These are phyloP conservation scores for Rhodofomes roseus DNA, from an alignment of 1,284 basidiomycete genomes.

Conservation along the genomic window DNA sequence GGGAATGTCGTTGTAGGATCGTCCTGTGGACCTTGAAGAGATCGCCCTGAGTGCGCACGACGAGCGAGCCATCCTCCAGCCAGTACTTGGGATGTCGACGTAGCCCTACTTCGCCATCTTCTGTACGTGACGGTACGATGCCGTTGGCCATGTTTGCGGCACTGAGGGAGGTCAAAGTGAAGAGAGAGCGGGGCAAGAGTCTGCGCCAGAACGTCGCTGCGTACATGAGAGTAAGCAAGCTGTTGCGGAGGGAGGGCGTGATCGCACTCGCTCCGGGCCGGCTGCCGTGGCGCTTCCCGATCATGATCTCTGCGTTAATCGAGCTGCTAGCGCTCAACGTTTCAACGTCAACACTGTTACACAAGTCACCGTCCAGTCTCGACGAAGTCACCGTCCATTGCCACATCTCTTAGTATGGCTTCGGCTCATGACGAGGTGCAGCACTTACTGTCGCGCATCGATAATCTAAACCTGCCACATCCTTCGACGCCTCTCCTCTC, in stretches of 20 bases:
- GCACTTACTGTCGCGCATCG: too few relatives aligned
- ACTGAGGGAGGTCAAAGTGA: neutral
- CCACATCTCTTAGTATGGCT: too few relatives aligned
- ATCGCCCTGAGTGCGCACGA: constrained; percentile 39
- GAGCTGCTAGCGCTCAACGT: too few relatives aligned
- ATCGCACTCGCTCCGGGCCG: neutral
- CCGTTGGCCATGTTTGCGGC: constrained; percentile 3
- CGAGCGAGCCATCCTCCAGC: constrained; percentile 59
- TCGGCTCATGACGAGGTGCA: too few relatives aligned
- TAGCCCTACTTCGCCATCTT: neutral
- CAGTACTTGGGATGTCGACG: constrained; percentile 46
- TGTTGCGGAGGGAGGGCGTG: neutral
- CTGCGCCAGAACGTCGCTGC: constrained; percentile 2
- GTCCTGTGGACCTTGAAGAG: constrained; percentile 53
- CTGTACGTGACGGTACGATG: neutral
- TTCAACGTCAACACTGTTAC: neutral
- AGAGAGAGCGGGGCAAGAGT: constrained; percentile 2
- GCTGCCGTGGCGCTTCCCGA: neutral
- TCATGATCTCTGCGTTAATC: neutral
- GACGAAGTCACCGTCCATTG: too few relatives aligned
- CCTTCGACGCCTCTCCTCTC: too few relatives aligned
- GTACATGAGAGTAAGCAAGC: neutral
- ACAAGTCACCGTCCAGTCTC: too few relatives aligned
- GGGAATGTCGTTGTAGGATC: constrained; percentile 49
- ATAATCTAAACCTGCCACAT: too few relatives aligned